Base-by-base conservation (phyloP, 495 filamentous ascomycete genomes). In the Viridothelium virens region DNA sequence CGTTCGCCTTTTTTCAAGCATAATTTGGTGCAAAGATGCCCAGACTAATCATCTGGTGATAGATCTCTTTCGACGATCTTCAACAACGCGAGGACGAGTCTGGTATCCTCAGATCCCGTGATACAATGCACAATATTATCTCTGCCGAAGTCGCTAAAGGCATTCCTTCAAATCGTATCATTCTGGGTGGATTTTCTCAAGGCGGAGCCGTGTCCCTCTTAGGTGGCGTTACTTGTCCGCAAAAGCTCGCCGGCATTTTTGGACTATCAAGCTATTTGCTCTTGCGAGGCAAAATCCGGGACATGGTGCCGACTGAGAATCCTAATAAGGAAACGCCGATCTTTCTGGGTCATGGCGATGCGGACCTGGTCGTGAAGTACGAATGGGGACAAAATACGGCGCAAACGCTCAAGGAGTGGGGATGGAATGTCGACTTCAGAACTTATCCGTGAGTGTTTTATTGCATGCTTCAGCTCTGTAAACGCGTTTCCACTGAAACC, bases 181-280 rank as follows among this genome's bases (percentile, higher is more conserved):
- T 97, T 36, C 76, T 98, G 25, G 94, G 89, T n/a, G 85, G 84
- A 1, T 86, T 88, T 76, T 85, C 83, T 18, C 84, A 86, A 70
- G 83, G 84, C 44, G 85, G 86, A 50, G 83, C 84, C 3, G 84
- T 88, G 70, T 79, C 82, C 34, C 67, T 89, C 36, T 81, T 86
- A 70, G 78, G 85, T 0, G 92, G 91, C 4, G 71, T 96, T 53
- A 96, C 91, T 1, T 82, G 77, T 66, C 82, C 84, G 66, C 79
- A 85, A 65, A 91, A 90, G 77, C 81, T 98, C 10, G 94, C 86
- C 11, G 93, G 93, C 67, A 89, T 98, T 63, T 87, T 96, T 69
- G 91, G 86, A 10, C 80, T 98, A 56, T 93, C 89, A 10, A 87
- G 84, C 67, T 98, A 96, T 72, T 77, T 97, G 70, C 79, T 91